Conservation (phyloP, 2,329 filamentous ascomycete species). For the Trichoderma sp. region DNA sequence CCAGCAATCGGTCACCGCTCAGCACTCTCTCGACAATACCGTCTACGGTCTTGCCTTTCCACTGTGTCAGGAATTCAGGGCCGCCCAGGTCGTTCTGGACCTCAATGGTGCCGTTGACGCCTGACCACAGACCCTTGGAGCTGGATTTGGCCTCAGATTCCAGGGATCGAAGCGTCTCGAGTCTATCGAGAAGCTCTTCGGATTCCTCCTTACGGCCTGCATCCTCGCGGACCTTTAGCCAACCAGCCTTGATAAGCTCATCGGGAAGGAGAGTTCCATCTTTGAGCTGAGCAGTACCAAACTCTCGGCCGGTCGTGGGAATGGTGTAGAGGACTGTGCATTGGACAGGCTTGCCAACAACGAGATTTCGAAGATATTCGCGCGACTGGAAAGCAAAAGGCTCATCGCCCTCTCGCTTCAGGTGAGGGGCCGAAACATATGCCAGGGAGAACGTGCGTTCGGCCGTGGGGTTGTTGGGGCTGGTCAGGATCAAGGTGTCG, state of each 20-base stretch:
- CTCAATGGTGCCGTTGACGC: slow-evolving; percentile 67
- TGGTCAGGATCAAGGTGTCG: slow-evolving; percentile 84
- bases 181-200: slow-evolving; percentile 68
- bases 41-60: slow-evolving; percentile 83
- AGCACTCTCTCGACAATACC: slow-evolving; percentile 89
- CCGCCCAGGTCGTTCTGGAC: slow-evolving; percentile 80
- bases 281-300: slow-evolving; percentile 76
- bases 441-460: slow-evolving; percentile 89
- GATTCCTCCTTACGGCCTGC: slow-evolving; percentile 88
- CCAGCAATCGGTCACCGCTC: slow-evolving; percentile 84
- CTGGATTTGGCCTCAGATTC: slow-evolving; percentile 78
- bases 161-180: slow-evolving; percentile 76
- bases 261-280: slow-evolving; percentile 80
- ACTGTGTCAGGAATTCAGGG: slow-evolving; percentile 75
- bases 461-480: slow-evolving; percentile 75
- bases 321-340: slow-evolving; percentile 87
- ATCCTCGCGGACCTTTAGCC: slow-evolving; percentile 92
- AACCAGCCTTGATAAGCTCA: slow-evolving; percentile 81
- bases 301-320: slow-evolving; percentile 82
- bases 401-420: slow-evolving; percentile 89
- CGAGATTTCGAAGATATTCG: slow-evolving; percentile 81
- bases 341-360: slow-evolving; percentile 83
- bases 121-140: slow-evolving; percentile 78
- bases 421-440: slow-evolving; percentile 84
- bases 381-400: slow-evolving; percentile 91